Percentiles rank a stretch among this genome's conserved stretches.
phyloP scores from a whole-genome alignment of 306 rosid species.

The Vigna hirtella region DNA sequence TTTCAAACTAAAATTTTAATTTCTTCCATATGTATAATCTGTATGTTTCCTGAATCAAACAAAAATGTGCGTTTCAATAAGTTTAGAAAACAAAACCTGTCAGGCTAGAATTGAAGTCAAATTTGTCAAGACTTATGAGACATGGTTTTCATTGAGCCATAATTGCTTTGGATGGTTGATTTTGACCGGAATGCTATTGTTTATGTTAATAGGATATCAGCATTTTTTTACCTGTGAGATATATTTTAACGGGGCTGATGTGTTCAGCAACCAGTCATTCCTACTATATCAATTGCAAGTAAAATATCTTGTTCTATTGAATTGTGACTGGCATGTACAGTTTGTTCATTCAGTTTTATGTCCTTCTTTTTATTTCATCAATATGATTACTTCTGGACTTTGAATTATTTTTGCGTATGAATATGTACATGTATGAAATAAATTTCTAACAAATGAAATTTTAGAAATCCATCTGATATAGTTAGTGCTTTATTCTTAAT shows the following conservation, averaged over 20 bases:
- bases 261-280: constrained; percentile 2
- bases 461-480: neutral
- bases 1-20: neutral
- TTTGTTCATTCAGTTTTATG: constrained; percentile 29
- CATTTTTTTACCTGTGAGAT: constrained; percentile 1
- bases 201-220: constrained; percentile 7
- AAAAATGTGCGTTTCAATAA: constrained; percentile 1
- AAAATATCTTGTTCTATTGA: constrained; percentile 25
- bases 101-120: neutral
- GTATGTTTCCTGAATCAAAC: neutral
- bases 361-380: neutral
- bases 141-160: constrained; percentile 5
- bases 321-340: neutral
- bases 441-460: neutral
- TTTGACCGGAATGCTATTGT: constrained; percentile 1
- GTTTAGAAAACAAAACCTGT: neutral
- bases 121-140: neutral
- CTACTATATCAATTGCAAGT: constrained; percentile 7
- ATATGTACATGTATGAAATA: neutral
- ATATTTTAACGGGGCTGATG: neutral
- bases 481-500: constrained; percentile 7
- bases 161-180: neutral
- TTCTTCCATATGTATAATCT: neutral
- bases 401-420: constrained; percentile 27
- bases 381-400: constrained; percentile 9